These are phyloP conservation scores for Graphilbum fragrans DNA, from an alignment of 2,329 filamentous ascomycete genomes.

Conservation along the genomic window DNA sequence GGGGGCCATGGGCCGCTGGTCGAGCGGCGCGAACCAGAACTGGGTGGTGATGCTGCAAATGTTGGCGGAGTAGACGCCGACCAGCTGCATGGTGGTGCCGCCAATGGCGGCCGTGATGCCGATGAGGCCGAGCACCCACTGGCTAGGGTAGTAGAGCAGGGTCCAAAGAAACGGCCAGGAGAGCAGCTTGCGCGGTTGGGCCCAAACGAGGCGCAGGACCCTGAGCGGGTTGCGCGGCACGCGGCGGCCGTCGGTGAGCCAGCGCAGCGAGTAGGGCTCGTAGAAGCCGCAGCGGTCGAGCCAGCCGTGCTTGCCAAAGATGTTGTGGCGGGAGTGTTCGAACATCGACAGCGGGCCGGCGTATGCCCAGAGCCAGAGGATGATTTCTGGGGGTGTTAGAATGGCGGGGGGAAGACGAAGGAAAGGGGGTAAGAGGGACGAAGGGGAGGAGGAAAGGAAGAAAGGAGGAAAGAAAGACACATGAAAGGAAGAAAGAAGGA, in stretches of 20 bases:
- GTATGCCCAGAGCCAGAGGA: conserved; percentile 15
- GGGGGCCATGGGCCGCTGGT: conserved; percentile 5
- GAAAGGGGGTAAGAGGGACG: no score
- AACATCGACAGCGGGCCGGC: conserved; percentile 3
- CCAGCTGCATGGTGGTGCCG: conserved; percentile 15
- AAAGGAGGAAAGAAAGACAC: background rate
- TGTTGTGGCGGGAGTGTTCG: background rate
- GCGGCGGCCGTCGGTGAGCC: conserved; percentile 4
- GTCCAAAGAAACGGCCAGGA: conserved; percentile 11
- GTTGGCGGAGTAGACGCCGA: conserved; percentile 14
- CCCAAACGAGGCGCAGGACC: background rate
- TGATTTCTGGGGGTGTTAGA: conserved; percentile 7
- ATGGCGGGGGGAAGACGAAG: no score
- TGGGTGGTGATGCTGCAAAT: conserved; percentile 11
- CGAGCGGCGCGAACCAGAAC: conserved; percentile 10
- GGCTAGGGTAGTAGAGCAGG: conserved; percentile 8
- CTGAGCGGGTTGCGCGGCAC: conserved; percentile 2
- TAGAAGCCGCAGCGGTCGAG: conserved; percentile 12
- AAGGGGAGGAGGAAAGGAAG: background rate
- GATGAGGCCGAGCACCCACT: conserved; percentile 18
- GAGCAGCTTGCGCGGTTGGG: background rate
- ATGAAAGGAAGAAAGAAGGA: background rate
- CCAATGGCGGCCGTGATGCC: conserved; percentile 25
- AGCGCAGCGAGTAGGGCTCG: conserved; percentile 8
- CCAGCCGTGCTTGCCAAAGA: conserved; percentile 11